These are phyloP conservation scores for Alternaria arbusti DNA, from an alignment of 2,329 filamentous ascomycete genomes.

Conservation along the genomic window DNA sequence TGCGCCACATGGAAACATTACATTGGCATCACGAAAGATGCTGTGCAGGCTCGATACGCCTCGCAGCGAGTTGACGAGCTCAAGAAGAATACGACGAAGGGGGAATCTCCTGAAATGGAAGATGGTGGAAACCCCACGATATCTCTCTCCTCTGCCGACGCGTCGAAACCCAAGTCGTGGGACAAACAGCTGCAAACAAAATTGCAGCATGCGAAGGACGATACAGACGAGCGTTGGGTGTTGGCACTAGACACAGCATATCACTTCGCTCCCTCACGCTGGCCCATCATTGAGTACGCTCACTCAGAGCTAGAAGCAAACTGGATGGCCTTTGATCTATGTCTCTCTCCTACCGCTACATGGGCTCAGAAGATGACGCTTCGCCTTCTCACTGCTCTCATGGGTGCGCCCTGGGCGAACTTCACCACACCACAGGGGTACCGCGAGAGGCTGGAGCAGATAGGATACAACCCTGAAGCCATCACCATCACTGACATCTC, in stretches of 20 bases:
- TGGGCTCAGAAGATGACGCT: slow-evolving; percentile 40
- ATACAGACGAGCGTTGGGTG: slow-evolving; percentile 54
- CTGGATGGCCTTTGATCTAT: slow-evolving; percentile 63
- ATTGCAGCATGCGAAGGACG: slow-evolving; percentile 1
- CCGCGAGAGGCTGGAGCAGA: slow-evolving; percentile 51
- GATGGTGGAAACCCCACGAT: slow-evolving; percentile 20
- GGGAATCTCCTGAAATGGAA: neutral
- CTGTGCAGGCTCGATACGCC: slow-evolving; percentile 53
- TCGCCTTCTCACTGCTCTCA: slow-evolving; percentile 54
- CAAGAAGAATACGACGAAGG: neutral
- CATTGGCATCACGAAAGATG: slow-evolving; percentile 61
- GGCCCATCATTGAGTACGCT: slow-evolving; percentile 54
- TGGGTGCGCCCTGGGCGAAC: slow-evolving; percentile 58
- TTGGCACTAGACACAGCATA: slow-evolving; percentile 64
- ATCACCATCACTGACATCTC: slow-evolving; percentile 61
- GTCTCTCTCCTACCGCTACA: slow-evolving; percentile 42
- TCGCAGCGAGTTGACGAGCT: slow-evolving; percentile 17
- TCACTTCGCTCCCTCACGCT: slow-evolving; percentile 62
- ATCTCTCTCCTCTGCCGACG: slow-evolving; percentile 58
- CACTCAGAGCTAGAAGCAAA: slow-evolving; percentile 53
- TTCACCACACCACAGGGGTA: slow-evolving; percentile 59
- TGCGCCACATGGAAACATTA: slow-evolving; percentile 45
- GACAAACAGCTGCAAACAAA: slow-evolving; percentile 27
- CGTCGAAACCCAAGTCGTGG: slow-evolving; percentile 57
- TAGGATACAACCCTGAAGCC: slow-evolving; percentile 54